Conservation (phyloP, 1,139 yeast genomes). For the Scheffersomyces cryptocercus region DNA sequence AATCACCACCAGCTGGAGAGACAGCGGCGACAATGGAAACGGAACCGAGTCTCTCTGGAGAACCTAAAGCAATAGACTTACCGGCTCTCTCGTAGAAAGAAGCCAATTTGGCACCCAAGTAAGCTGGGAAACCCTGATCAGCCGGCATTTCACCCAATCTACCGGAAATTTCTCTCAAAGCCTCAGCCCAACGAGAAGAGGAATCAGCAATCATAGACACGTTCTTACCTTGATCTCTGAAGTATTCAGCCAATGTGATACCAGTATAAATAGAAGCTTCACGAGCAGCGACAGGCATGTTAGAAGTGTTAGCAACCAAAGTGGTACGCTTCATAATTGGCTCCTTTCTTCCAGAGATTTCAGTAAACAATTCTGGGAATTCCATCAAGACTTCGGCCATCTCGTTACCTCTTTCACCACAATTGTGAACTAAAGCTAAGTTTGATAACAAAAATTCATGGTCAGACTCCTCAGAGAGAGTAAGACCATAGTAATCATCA, state of each 20-base stretch:
- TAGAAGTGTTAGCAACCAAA: conserved; percentile 96
- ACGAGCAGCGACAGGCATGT: conserved; percentile 99
- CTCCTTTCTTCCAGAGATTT: conserved; percentile 88
- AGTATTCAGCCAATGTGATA: conserved; percentile 96
- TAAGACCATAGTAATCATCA: conserved; percentile 41
- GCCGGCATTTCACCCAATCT: conserved; percentile 99
- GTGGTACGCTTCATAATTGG: conserved; percentile 99
- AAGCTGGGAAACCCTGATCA: conserved; percentile 99
- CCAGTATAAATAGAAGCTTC: conserved; percentile 99
- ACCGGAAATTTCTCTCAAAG: conserved; percentile 98
- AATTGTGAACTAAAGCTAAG: conserved; percentile 38
- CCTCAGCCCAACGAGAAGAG: conserved; percentile 99
- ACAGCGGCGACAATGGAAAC: conserved; percentile 99
- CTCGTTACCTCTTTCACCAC: conserved; percentile 96
- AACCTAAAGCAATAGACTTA: conserved; percentile 91
- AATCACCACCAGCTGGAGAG: conserved; percentile 99
- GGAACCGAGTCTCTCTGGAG: conserved; percentile 94
- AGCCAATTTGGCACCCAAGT: conserved; percentile 97
- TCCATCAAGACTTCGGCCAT: conserved; percentile 99
- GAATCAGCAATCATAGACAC: conserved; percentile 99
- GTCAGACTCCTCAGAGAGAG: conserved; percentile 37
- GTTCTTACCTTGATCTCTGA: conserved; percentile 99
- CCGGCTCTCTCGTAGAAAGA: conserved; percentile 99
- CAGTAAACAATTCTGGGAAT: conserved; percentile 95
- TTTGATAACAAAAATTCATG: conserved; percentile 40